A percentile compares a stretch with the other conserved stretches of the same genome.
Conservation (phyloP, 352 stramenopile species). For the Phytopythium boreale region DNA sequence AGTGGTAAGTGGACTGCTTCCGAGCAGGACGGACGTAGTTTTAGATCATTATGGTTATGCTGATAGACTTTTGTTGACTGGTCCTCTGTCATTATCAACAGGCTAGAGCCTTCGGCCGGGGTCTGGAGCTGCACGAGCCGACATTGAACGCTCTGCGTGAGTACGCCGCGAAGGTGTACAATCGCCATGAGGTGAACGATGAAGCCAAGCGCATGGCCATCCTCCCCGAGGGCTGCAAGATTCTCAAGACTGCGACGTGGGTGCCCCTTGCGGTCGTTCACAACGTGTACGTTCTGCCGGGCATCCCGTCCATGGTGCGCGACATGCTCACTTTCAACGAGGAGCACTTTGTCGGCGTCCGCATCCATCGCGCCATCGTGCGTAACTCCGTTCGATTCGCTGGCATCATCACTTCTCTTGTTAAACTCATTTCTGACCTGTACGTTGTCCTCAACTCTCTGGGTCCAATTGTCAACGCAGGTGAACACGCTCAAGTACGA, state of each 20-base stretch:
- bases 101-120: slow-evolving; percentile 71
- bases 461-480: too few species aligned
- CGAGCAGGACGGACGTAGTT: slow-evolving; percentile 32
- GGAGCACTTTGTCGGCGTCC: slow-evolving; percentile 73
- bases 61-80: slow-evolving; percentile 8
- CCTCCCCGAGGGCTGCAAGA: slow-evolving; percentile 55
- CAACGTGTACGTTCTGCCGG: slow-evolving; percentile 85
- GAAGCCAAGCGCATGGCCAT: slow-evolving; percentile 73
- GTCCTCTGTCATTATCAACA: slow-evolving; percentile 16
- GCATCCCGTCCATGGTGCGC: slow-evolving; percentile 77
- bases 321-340: slow-evolving; percentile 82
- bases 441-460: not conserved
- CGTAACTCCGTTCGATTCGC: not conserved
- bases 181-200: slow-evolving; percentile 46
- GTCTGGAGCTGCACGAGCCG: slow-evolving; percentile 62
- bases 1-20: slow-evolving; percentile 30
- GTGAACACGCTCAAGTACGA: slow-evolving; percentile 69
- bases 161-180: slow-evolving; percentile 28
- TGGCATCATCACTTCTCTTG: slow-evolving; percentile 7
- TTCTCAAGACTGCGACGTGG: slow-evolving; percentile 56
- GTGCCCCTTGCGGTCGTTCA: slow-evolving; percentile 72
- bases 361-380: slow-evolving; percentile 75
- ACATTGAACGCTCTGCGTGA: slow-evolving; percentile 58
- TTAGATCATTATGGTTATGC: not conserved
- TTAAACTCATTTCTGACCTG: not conserved